phyloP scores from a whole-genome alignment of 2,329 filamentous ascomycete genomes.

The Lanzia echinophila region DNA sequence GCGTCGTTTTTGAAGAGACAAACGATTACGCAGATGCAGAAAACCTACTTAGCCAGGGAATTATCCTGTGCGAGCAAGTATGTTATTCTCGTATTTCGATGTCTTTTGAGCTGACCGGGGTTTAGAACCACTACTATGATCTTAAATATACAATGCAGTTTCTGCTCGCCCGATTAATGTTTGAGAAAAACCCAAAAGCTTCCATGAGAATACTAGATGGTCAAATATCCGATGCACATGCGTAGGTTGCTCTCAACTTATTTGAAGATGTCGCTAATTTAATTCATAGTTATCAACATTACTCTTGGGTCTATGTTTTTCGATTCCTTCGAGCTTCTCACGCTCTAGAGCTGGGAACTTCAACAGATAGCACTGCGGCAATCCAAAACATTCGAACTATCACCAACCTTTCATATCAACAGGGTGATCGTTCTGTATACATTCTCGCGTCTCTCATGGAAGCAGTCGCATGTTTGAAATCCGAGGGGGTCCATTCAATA shows the following conservation, averaged over 20 bases:
- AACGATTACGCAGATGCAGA: conserved; percentile 70
- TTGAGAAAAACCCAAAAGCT: conserved; percentile 64
- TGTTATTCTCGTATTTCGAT: conserved; percentile 18
- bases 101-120: conserved; percentile 6
- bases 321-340: conserved; percentile 67
- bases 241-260: conserved; percentile 38
- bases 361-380: conserved; percentile 54
- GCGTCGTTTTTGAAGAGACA: conserved; percentile 64
- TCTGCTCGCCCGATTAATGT: conserved; percentile 62
- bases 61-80: conserved; percentile 61
- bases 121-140: conserved; percentile 51
- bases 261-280: conserved; percentile 1
- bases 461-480: conserved; percentile 61
- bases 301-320: conserved; percentile 71
- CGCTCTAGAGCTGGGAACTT: conserved; percentile 53
- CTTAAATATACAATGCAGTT: conserved; percentile 75
- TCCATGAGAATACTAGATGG: conserved; percentile 66
- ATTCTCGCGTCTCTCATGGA: conserved; percentile 62
- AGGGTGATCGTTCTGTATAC: conserved; percentile 57
- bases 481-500: conserved; percentile 56
- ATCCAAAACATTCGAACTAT: conserved; percentile 65
- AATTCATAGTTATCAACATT: conserved; percentile 47
- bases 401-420: conserved; percentile 49
- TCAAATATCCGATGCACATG: conserved; percentile 61
- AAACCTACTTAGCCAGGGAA: conserved; percentile 63